Percentiles rank a stretch among this genome's conserved stretches.
These are phyloP conservation scores for Coccomyxa sp. DNA, from an alignment of 139 green algal species.

Conservation along the genomic window DNA sequence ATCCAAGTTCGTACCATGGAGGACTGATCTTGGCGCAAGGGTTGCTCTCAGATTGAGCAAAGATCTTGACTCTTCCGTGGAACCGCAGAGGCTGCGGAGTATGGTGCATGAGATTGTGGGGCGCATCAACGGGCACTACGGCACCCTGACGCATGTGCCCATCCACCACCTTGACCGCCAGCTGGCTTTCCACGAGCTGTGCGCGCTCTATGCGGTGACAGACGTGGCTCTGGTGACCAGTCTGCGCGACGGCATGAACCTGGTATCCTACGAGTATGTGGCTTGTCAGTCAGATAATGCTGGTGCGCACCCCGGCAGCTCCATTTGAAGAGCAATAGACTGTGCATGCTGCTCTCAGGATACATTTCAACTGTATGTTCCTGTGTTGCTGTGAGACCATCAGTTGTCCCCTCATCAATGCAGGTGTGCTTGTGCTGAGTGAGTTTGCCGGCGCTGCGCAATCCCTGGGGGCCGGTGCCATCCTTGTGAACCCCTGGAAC, in stretches of 20 bases:
- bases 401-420: background rate
- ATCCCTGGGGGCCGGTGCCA: conserved; percentile 76
- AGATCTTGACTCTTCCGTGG: background rate
- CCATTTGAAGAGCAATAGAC: background rate
- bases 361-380: background rate
- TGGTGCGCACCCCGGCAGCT: conserved; percentile 4
- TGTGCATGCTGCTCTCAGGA: background rate
- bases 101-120: conserved; percentile 99
- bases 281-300: conserved; percentile 82
- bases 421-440: conserved; percentile 92
- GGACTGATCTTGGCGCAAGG: background rate
- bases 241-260: conserved; percentile 90
- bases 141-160: conserved; percentile 93
- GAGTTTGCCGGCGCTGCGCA: conserved; percentile 98
- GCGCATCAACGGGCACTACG: conserved; percentile 97
- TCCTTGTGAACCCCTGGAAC: conserved; percentile 99
- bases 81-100: conserved; percentile 62
- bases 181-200: conserved; percentile 92
- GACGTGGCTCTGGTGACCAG: conserved; percentile 78
- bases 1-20: background rate
- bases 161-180: conserved; percentile 96
- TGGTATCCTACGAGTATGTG: conserved; percentile 90
- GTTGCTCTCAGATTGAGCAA: too few species aligned
- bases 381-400: background rate
- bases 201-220: conserved; percentile 91